phyloP scores from a whole-genome alignment of 345 rosid species.

The Populus davidiana region DNA sequence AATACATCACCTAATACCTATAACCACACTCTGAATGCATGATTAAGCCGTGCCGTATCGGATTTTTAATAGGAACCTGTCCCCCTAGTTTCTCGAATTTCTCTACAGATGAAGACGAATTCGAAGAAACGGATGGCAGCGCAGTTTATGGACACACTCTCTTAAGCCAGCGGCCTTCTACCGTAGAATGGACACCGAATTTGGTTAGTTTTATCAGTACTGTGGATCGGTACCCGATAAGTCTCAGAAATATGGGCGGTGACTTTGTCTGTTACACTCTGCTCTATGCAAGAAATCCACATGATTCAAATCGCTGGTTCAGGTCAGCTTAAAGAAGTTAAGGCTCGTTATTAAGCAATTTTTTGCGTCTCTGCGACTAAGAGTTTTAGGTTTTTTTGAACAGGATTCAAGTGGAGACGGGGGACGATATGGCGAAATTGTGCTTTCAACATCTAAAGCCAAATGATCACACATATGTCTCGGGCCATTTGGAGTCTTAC shows the following conservation, averaged over 20 bases:
- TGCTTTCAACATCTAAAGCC: slow-evolving; percentile 52
- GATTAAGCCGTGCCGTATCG: slow-evolving; percentile 32
- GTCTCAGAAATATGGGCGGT: slow-evolving; percentile 4
- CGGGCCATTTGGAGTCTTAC: slow-evolving; percentile 45
- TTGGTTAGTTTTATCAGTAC: slow-evolving; percentile 56
- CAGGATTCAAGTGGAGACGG: slow-evolving; percentile 54
- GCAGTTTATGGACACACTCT: slow-evolving; percentile 45
- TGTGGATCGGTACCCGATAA: slow-evolving; percentile 35
- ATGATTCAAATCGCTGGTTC: slow-evolving; percentile 30
- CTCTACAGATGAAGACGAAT: slow-evolving; percentile 30
- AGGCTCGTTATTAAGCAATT: background rate
- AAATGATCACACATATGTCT: slow-evolving; percentile 58
- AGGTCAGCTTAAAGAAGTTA: slow-evolving; percentile 37
- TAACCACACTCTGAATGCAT: slow-evolving; percentile 17
- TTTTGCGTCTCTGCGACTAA: background rate
- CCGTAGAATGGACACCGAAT: slow-evolving; percentile 39
- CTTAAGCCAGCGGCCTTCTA: slow-evolving; percentile 54
- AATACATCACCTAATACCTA: background rate
- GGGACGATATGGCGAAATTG: slow-evolving; percentile 43
- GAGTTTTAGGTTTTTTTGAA: background rate
- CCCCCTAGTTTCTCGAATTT: slow-evolving; percentile 26
- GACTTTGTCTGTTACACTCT: slow-evolving; percentile 40
- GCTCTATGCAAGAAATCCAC: slow-evolving; percentile 39
- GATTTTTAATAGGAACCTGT: slow-evolving; percentile 25
- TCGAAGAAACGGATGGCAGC: slow-evolving; percentile 31